Conservation (phyloP, 805 yeast genomes). For the Sugiyamaella lignohabitans region DNA sequence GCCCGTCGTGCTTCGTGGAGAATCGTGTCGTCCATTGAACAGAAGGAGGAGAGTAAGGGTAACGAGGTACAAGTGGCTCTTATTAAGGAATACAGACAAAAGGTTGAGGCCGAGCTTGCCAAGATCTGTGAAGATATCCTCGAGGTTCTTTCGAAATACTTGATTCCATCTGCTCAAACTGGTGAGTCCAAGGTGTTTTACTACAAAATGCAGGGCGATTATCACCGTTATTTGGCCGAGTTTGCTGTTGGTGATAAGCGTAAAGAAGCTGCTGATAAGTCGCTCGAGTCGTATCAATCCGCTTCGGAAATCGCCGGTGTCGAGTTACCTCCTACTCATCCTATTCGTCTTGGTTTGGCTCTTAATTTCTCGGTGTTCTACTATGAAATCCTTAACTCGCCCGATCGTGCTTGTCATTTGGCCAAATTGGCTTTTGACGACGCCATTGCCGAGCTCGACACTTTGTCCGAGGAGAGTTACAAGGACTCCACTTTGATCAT, state of each 20-base stretch:
- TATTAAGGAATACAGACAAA: conserved; percentile 89
- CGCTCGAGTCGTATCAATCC: conserved; percentile 88
- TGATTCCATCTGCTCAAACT: conserved; percentile 88
- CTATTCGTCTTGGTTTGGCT: conserved; percentile 96
- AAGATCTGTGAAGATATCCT: conserved; percentile 93
- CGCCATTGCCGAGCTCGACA: conserved; percentile 97
- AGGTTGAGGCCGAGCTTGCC: conserved; percentile 87
- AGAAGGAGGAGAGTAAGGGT: conserved; percentile 95
- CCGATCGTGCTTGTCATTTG: conserved; percentile 97
- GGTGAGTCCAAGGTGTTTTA: conserved; percentile 98
- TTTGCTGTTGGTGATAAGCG: conserved; percentile 88
- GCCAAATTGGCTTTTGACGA: conserved; percentile 99
- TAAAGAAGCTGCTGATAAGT: conserved; percentile 84
- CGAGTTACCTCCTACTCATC: conserved; percentile 97
- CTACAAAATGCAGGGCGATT: conserved; percentile 99
- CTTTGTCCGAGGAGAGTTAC: conserved; percentile 95
- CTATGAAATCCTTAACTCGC: conserved; percentile 96
- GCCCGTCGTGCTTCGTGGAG: conserved; percentile 99
- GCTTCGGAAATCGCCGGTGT: conserved; percentile 97
- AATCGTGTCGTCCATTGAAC: conserved; percentile 96
- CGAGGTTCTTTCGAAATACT: conserved; percentile 77
- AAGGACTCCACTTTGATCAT: conserved; percentile 97
- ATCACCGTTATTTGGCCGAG: conserved; percentile 98
- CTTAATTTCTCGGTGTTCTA: conserved; percentile 96
- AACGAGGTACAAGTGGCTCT: conserved; percentile 82